These are phyloP conservation scores for Pestalotiopsis sp. DNA, from an alignment of 2,329 filamentous ascomycete genomes.

Conservation along the genomic window DNA sequence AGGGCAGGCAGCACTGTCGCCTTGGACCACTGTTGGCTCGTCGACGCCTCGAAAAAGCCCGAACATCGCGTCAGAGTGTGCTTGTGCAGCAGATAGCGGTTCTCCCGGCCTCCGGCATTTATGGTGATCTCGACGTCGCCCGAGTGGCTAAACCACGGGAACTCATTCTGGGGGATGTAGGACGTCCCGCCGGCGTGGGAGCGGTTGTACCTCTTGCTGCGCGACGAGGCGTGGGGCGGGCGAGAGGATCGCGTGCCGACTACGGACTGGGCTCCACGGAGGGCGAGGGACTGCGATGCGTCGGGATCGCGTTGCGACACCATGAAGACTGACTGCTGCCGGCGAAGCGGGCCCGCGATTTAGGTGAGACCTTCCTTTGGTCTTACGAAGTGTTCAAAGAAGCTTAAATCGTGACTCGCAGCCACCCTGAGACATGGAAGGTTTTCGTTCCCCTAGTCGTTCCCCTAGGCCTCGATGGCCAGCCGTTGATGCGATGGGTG, in stretches of 20 bases:
- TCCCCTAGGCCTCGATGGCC: not conserved
- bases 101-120: conserved; percentile 69
- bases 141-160: conserved; percentile 85
- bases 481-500: not conserved
- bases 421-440: conserved; percentile 5
- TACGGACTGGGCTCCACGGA: conserved; percentile 64
- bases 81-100: conserved; percentile 83
- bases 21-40: conserved; percentile 75
- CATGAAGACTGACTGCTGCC: conserved; percentile 46
- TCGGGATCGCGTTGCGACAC: conserved; percentile 62
- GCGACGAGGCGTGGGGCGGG: conserved; percentile 46
- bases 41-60: conserved; percentile 89
- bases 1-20: conserved; percentile 36
- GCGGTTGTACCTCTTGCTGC: conserved; percentile 75
- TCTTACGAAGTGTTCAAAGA: not conserved
- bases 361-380: not conserved
- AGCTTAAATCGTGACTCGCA: not conserved
- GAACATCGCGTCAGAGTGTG: conserved; percentile 89
- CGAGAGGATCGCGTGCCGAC: conserved; percentile 63
- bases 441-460: conserved; percentile 16
- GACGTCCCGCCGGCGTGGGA: conserved; percentile 76
- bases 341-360: not conserved
- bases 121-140: conserved; percentile 89
- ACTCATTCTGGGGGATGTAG: conserved; percentile 81
- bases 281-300: conserved; percentile 51